Evolutionary conservation across 2,329 filamentous ascomycete genomes (phyloP).

Genomic region (Exophiala phaeomuriformis): DNA sequence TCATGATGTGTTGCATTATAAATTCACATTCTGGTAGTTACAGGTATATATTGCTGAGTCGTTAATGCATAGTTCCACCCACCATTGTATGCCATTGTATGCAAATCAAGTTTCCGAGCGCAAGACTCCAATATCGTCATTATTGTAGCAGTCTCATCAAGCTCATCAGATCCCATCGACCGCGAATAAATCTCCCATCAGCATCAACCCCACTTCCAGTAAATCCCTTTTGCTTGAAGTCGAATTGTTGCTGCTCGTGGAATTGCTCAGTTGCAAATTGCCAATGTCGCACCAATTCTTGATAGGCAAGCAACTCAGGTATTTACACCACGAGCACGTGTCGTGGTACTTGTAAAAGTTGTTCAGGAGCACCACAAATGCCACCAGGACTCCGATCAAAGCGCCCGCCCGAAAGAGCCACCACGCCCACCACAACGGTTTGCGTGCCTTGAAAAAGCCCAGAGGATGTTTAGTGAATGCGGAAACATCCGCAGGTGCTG

Average conservation of each 20-base stretch:
- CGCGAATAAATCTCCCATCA: not conserved
- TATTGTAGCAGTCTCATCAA: not conserved
- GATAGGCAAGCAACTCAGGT: conserved; percentile 71
- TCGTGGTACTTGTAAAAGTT: conserved; percentile 81
- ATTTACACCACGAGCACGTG: conserved; percentile 87
- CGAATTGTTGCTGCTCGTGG: conserved; percentile 13
- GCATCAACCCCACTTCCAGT: not conserved
- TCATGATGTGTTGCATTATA: no score
- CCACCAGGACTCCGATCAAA: conserved; percentile 70
- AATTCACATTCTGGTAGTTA: no score
- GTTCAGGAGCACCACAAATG: conserved; percentile 77
- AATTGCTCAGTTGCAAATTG: conserved; percentile 27
- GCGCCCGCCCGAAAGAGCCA: conserved; percentile 78
- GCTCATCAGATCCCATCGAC: not conserved
- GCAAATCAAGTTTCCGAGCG: no score
- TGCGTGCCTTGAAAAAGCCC: conserved; percentile 85
- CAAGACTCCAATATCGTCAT: no score
- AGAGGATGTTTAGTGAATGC: conserved; percentile 46
- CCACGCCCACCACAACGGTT: conserved; percentile 95
- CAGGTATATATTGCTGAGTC: no score
- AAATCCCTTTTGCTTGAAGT: conserved; percentile 5
- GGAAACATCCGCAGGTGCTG: conserved; percentile 48
- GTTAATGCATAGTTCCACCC: no score
- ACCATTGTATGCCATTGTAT: no score
- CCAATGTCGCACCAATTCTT: conserved; percentile 41